Evolutionary conservation across 1,284 basidiomycete genomes (phyloP), one percentile per base, ranked within the genome.

Genomic region (Apiotrichum montevideense): DNA sequence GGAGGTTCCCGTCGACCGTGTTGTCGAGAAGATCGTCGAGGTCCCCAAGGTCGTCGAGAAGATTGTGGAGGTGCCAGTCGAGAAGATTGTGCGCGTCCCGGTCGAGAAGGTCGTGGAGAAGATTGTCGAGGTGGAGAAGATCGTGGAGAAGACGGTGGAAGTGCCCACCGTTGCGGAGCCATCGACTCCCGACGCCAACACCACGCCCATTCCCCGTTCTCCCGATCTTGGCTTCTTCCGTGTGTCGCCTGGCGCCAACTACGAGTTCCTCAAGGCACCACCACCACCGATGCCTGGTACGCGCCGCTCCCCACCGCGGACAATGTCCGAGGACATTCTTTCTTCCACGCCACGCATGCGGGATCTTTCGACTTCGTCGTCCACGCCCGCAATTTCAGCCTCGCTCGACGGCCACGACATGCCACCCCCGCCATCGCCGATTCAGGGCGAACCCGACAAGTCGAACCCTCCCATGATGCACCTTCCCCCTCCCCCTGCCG

Each of bases 401-500:
- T 4, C 50, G 10, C 42, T 45, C 13, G 52, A 40, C 41, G 52
- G 37, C 13, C 21, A 35, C 11, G 13, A 13, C 34, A 34, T 35
- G 46, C 13, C 46, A 4, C 15, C 21, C 9, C 64, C 64, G 13
- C 64, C 66, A 29, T 41, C 62, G 14, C 63, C 69, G 2, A 63
- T 65, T 15, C 39, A 47, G 11, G 40, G 46, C n/a, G 11, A 41
- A 32, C 80, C 87, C n/a, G 89, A 92, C 75, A 88, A 85, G 75
- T 82, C 86, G 11, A 83, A 84, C 54, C 89, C 90, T 13, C 90
- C 90, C 0, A 87, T 84, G 71, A 90, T 93, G 85, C 79, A 84
- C 56, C 78, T 93, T 6, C 90, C 90, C 1, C 90, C 90, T 6
- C 90, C 90, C 0, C 89, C 89, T 8, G 83, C 84, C 58, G 80